Base-by-base conservation (phyloP, 2,329 filamentous ascomycete genomes). In the Claviceps fusiformis region DNA sequence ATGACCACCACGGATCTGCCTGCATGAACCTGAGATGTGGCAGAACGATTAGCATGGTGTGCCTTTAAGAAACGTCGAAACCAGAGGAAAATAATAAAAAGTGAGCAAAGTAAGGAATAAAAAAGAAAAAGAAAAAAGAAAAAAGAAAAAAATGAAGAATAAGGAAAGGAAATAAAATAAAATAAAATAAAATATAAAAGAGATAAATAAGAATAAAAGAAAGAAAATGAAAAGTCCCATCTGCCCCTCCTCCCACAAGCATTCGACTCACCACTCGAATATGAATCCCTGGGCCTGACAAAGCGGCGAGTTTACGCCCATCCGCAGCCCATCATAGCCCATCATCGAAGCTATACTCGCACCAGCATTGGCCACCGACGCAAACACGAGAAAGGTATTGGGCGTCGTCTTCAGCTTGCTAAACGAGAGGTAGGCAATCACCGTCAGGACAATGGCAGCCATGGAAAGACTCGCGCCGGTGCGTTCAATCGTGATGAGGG, bases 1-100 rank as follows among this genome's bases (percentile, higher is more conserved):
- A 81, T 0, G 85, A 87, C 86, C 84, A 90, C 70, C 86, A 77
- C 0, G 84, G 81, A 67, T 88, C 85, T 3, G 84, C 84, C 60
- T 85, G 83, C 79, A 87, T 86, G 67, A 88, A 89, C 80, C 83
- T 88, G n/a, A n/a, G n/a, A n/a, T n/a, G n/a, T n/a, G n/a, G n/a
- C n/a, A n/a, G n/a, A n/a, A n/a, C n/a, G n/a, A 47, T 33, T 33
- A 33, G 31, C 31, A 8, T 33, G n/a, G n/a, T n/a, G n/a, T n/a
- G n/a, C n/a, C n/a, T n/a, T n/a, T n/a, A n/a, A n/a, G n/a, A n/a
- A n/a, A n/a, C n/a, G n/a, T n/a, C n/a, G n/a, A n/a, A n/a, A n/a
- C n/a, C n/a, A n/a, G n/a, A n/a, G n/a, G n/a, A n/a, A n/a, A n/a
- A n/a, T n/a, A n/a, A n/a, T n/a, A n/a, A n/a, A n/a, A n/a, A n/a